phyloP scores from a whole-genome alignment of 2,329 filamentous ascomycete genomes.

The Cercospora citrullina region DNA sequence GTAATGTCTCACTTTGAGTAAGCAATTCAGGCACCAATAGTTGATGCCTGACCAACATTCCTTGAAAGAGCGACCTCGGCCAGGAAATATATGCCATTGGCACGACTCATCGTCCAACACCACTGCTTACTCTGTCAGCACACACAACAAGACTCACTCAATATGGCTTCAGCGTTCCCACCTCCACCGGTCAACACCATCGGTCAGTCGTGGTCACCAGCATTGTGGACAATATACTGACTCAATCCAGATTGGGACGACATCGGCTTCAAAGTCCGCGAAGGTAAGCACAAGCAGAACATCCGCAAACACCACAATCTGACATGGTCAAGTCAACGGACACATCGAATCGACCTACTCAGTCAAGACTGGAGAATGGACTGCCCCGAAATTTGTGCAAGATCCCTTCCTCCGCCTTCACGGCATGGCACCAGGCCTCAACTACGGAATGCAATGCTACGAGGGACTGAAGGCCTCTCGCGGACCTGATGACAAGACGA shows the following conservation, averaged over 20 bases:
- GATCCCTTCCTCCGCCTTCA: conserved; percentile 87
- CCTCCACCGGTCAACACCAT: conserved; percentile 77
- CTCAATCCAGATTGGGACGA: conserved; percentile 75
- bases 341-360: conserved; percentile 89
- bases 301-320: background rate
- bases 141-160: background rate
- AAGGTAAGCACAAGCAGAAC: conserved; percentile 59
- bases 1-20: background rate
- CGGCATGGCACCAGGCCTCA: conserved; percentile 91
- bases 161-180: conserved; percentile 58
- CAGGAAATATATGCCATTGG: conserved; percentile 9
- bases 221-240: conserved; percentile 14
- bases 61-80: conserved; percentile 9
- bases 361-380: conserved; percentile 72
- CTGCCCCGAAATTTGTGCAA: conserved; percentile 71
- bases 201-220: conserved; percentile 44
- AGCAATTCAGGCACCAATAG: background rate
- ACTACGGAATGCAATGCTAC: conserved; percentile 97
- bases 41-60: background rate
- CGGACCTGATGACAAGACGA: conserved; percentile 63
- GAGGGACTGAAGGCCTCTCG: conserved; percentile 98
- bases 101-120: background rate
- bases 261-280: conserved; percentile 87
- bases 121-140: background rate
- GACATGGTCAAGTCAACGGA: conserved; percentile 66